These are phyloP conservation scores for Coemansia sp. DNA, from an alignment of 192 early-diverging fungal genomes.

Conservation along the genomic window DNA sequence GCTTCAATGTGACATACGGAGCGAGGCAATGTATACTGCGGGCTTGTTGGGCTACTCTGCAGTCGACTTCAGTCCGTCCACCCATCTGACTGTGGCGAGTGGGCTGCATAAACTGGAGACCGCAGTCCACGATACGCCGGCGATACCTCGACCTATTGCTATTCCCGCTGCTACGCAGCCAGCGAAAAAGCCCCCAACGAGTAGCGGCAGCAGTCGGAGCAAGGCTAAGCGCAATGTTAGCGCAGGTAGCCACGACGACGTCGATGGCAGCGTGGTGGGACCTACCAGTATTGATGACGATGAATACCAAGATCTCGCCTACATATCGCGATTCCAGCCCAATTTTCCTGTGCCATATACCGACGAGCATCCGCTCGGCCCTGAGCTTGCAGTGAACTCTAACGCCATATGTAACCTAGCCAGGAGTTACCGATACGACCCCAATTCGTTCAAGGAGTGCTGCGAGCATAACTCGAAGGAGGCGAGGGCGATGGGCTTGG, in stretches of 20 bases:
- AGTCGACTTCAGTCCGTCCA: slow-evolving; percentile 35
- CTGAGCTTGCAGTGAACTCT: slow-evolving; percentile 16
- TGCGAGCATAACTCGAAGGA: slow-evolving; percentile 33
- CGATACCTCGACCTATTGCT: background rate
- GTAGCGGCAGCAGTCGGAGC: slow-evolving; percentile 5
- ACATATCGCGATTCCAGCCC: slow-evolving; percentile 25
- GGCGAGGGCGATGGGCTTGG: slow-evolving; percentile 16
- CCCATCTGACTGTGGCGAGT: slow-evolving; percentile 35
- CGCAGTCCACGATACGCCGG: background rate
- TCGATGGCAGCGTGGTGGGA: background rate
- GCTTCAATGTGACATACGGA: slow-evolving; percentile 50
- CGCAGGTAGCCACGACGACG: background rate
- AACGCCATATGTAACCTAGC: slow-evolving; percentile 36
- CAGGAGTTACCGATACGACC: slow-evolving; percentile 49
- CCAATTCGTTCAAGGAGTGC: slow-evolving; percentile 30
- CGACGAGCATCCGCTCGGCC: slow-evolving; percentile 42
- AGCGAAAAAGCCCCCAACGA: background rate
- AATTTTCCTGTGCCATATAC: slow-evolving; percentile 43
- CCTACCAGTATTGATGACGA: background rate
- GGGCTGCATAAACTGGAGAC: slow-evolving; percentile 7
- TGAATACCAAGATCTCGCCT: background rate
- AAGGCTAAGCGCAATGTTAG: slow-evolving; percentile 4
- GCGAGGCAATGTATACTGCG: slow-evolving; percentile 34
- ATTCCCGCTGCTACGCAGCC: background rate
- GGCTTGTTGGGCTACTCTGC: slow-evolving; percentile 30